A percentile compares a stretch with the other conserved stretches of the same genome.
Evolutionary conservation across 352 stramenopile species (phyloP).

Genomic region (Phytophthora cryptogea): DNA sequence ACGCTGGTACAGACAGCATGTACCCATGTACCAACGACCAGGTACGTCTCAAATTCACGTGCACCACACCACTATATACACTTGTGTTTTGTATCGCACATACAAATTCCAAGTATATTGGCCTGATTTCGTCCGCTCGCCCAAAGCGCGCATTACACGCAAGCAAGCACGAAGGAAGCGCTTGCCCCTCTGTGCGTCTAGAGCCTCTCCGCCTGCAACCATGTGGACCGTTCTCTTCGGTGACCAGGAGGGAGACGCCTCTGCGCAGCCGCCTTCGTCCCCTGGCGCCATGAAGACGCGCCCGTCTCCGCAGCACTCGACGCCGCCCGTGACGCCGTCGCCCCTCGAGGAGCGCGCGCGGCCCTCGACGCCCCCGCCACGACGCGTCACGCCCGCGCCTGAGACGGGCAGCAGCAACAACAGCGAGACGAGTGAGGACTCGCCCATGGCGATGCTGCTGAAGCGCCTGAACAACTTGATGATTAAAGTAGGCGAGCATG

Average conservation of each 20-base stretch:
- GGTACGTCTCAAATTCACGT: neutral
- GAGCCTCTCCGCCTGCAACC: neutral
- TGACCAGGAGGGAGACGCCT: slow-evolving; percentile 41
- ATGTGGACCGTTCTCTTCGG: slow-evolving; percentile 73
- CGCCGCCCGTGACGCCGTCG: slow-evolving; percentile 42
- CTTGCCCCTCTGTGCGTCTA: neutral
- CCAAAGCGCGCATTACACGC: slow-evolving; percentile 20
- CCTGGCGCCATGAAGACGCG: slow-evolving; percentile 11
- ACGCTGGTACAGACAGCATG: no score
- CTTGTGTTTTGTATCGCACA: neutral
- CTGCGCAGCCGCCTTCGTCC: slow-evolving; percentile 18
- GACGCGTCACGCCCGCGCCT: slow-evolving; percentile 1
- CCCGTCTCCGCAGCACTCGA: slow-evolving; percentile 31
- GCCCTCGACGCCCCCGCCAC: slow-evolving; percentile 34
- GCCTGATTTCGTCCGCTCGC: neutral
- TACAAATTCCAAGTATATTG: no score
- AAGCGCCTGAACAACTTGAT: slow-evolving; percentile 84
- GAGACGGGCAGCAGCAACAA: slow-evolving; percentile 24
- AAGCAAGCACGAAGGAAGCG: slow-evolving; percentile 23
- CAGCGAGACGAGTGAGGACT: slow-evolving; percentile 35
- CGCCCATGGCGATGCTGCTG: slow-evolving; percentile 76
- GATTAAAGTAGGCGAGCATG: slow-evolving; percentile 83
- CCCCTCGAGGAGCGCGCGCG: slow-evolving; percentile 19
- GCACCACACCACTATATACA: neutral
- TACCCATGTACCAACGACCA: no score